Evolutionary conservation across 179 eudicot species (phyloP), one percentile per base, ranked within the genome.

Genomic region (Camellia oleifera): DNA sequence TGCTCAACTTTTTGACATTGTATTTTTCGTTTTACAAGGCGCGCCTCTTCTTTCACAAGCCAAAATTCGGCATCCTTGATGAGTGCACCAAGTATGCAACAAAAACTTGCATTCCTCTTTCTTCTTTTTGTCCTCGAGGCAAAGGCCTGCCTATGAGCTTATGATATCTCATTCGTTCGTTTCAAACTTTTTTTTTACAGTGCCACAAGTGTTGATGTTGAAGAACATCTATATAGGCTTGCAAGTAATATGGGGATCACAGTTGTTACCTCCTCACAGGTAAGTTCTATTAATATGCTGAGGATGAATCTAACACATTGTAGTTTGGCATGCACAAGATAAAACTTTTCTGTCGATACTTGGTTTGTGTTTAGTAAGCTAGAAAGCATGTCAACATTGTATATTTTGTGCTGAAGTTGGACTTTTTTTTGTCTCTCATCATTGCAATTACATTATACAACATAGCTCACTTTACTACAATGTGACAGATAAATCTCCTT

Each of bases 121-220:
- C 45, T 65, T 6, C 15, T n/a, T 12, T 13, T 20, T 40, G 15
- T 50, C 11, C 7, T 48, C 52, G 7, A 48, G 52, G 7, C 40
- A 7, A 48, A 48, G 52, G 52, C 52, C 52, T 48, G 7, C 5
- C 52, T 48, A 7, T 48, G 7, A 48, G 13, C 56, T 44, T 13
- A 0, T 32, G 60, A 6, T 48, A 77, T 50, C 48, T 45, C 66
- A 15, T 69, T 75, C 57, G 77, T 53, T 69, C 57, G 40, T 62
- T 64, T 14, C 46, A 26, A 74, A 11, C 40, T 15, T 32, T 13
- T 42, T 74, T 32, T 26, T 32, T 69, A 81, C 87, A 95, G 99
- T 92, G 99, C 99, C 74, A 95, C 99, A 13, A 95, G 98, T 77
- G 97, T 95, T 70, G 99, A 95, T 88, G 99, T 95, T 70, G 99